phyloP scores from a whole-genome alignment of 257 asterid species.

The Marsdenia floribunda region DNA sequence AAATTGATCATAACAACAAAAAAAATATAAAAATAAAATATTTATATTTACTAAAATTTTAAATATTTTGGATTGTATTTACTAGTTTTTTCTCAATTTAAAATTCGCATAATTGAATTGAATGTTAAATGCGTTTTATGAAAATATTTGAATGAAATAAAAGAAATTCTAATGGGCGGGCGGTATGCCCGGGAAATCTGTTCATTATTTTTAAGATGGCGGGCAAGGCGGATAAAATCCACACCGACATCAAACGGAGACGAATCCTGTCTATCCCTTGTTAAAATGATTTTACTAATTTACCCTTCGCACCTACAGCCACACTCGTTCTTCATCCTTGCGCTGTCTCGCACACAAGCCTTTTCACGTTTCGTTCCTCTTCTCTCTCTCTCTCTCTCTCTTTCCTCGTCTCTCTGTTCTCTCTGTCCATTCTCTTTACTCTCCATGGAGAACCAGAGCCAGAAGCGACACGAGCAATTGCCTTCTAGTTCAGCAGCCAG shows the following conservation, averaged over 20 bases:
- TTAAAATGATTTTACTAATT: constrained; percentile 30
- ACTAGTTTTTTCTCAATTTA: too few relatives aligned
- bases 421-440: constrained; percentile 13
- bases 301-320: constrained; percentile 38
- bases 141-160: too few relatives aligned
- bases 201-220: constrained; percentile 2
- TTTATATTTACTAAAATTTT: too few relatives aligned
- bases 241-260: constrained; percentile 2
- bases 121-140: too few relatives aligned
- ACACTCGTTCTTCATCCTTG: constrained; percentile 11
- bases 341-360: constrained; percentile 10
- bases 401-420: constrained; percentile 34
- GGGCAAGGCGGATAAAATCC: constrained; percentile 13
- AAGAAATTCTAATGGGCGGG: background rate
- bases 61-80: too few relatives aligned
- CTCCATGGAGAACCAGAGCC: constrained; percentile 71
- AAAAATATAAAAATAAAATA: too few relatives aligned
- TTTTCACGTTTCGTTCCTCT: constrained; percentile 4
- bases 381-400: constrained; percentile 23
- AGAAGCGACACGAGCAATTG: constrained; percentile 59
- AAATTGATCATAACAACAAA: too few relatives aligned
- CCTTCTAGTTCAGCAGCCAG: constrained; percentile 39
- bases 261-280: background rate
- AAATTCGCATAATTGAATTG: too few relatives aligned
- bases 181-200: background rate